Evolutionary conservation across 495 filamentous ascomycete genomes (phyloP), one percentile per base, ranked within the genome.

Genomic region (Penicillium nucicola): DNA sequence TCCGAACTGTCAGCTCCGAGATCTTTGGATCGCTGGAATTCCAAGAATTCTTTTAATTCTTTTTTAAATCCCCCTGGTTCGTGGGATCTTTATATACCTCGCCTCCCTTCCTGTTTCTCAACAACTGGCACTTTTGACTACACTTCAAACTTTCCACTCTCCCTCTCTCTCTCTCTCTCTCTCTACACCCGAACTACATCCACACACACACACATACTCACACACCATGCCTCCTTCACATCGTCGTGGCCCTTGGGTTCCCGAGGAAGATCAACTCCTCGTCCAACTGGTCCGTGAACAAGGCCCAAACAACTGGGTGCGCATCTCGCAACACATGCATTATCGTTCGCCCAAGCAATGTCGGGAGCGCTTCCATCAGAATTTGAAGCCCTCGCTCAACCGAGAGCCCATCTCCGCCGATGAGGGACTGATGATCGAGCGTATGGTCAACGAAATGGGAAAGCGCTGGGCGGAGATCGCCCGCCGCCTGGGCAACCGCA

Each of bases 381-480:
- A 97, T 63, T 79, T 98, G 34, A 96, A 96, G 73, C 90, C 92
- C 0, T 82, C 82, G 0, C 76, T 98, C 37, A 95, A 93, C 72
- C 91, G 93, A 51, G 84, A 89, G 39, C 92, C 93, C 40, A 97
- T 98, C 73, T 89, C 88, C 31, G 78, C 87, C 2, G 91, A 97
- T 48, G 93, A 98, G 69, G 92, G 91, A 8, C 70, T 78, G 31
- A 64, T 82, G 61, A 97, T 98, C 65, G 88, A 95, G 69, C 75
- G 80, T 39, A 75, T 93, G 70, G 92, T 97, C 30, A 69, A 66
- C 19, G 84, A 90, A 53, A 86, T 88, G 76, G 93, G 93, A 40
- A 95, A 90, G 71, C 78, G 87, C 20, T 98, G 93, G 93, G 93
- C 93, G 3, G 90, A 97, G 57, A 97, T 98, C 57, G 92, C 93